Percentiles rank a stretch among this genome's conserved stretches.
phyloP scores from a whole-genome alignment of 73 alveolate species.

The Paramecium octaurelia region DNA sequence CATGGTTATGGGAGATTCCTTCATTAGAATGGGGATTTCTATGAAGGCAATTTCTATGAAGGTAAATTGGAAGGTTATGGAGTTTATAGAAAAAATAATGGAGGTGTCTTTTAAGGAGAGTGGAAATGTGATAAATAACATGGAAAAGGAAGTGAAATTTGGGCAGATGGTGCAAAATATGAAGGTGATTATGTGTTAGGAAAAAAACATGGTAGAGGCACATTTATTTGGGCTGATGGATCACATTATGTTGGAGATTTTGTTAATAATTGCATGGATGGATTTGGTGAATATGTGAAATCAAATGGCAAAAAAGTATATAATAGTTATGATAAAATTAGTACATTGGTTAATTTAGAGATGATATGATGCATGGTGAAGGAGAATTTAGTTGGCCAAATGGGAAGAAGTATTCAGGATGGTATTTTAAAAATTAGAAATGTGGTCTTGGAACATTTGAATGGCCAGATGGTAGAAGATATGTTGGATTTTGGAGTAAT shows the following conservation, averaged over 20 bases:
- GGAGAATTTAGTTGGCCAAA: slow-evolving; percentile 68
- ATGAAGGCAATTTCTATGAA: neutral
- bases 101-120: neutral
- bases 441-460: slow-evolving; percentile 35
- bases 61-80: slow-evolving; percentile 21
- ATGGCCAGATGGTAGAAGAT: slow-evolving; percentile 38
- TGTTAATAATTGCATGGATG: slow-evolving; percentile 50
- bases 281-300: slow-evolving; percentile 43
- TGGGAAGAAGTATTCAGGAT: slow-evolving; percentile 55
- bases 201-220: neutral
- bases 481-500: slow-evolving; percentile 13
- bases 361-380: slow-evolving; percentile 63
- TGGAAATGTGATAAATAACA: slow-evolving; percentile 6
- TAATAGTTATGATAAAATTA: neutral
- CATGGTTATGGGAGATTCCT: slow-evolving; percentile 30
- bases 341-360: slow-evolving; percentile 47
- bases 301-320: slow-evolving; percentile 50
- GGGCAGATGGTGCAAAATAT: slow-evolving; percentile 42
- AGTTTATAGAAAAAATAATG: slow-evolving; percentile 1
- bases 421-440: neutral
- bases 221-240: slow-evolving; percentile 44
- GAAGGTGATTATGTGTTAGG: slow-evolving; percentile 29
- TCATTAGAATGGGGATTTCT: slow-evolving; percentile 34
- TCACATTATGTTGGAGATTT: slow-evolving; percentile 29
- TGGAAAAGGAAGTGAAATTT: neutral